Evolutionary conservation across 192 early-diverging fungal species (phyloP), one percentile per base, ranked within the genome.

Genomic region (Umbelopsis sp.): DNA sequence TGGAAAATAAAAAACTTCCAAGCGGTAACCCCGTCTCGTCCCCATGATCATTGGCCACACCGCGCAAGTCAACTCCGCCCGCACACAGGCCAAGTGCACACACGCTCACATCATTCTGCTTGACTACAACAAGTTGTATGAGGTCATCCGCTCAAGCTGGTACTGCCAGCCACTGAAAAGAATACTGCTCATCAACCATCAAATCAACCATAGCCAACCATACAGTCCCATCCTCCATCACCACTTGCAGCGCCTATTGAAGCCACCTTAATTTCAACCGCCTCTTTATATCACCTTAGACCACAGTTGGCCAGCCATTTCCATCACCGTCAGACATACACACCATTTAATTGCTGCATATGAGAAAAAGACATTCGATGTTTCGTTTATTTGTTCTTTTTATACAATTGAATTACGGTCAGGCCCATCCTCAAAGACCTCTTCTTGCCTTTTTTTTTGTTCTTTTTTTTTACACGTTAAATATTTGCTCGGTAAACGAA

Each of bases 1-100:
- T 41, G 37, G 37, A 41, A 35, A 61, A 61, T 27, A 1, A 27
- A 53, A 58, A 58, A 16, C 15, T 61, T 27, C 25, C 23, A 58
- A 61, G 30, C 27, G 27, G 13, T 15, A 61, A 35, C 55, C 55
- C 25, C 25, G 55, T 35, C 55, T 10, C 25, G 55, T 35, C 55
- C 55, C 55, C 55, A 61, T 61, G 55, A 61, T 61, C 55, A 61
- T 61, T 61, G 25, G 25, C 27, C 15, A 35, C 37, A 41, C 37
- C 37, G 37, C 37, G 1, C 37, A 41, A 35, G 11, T 13, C 27
- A 61, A 61, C 30, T 61, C 55, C 55, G 55, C 10, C 27, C 27
- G 7, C 55, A 33, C 55, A 61, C 55, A 61, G 55, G 55, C 55
- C 55, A 61, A 33, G 1, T 35, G 33, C 13, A 7, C 30, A 18